phyloP scores from a whole-genome alignment of 768 basidiomycete genomes.

The Phylloporus arenicola region DNA sequence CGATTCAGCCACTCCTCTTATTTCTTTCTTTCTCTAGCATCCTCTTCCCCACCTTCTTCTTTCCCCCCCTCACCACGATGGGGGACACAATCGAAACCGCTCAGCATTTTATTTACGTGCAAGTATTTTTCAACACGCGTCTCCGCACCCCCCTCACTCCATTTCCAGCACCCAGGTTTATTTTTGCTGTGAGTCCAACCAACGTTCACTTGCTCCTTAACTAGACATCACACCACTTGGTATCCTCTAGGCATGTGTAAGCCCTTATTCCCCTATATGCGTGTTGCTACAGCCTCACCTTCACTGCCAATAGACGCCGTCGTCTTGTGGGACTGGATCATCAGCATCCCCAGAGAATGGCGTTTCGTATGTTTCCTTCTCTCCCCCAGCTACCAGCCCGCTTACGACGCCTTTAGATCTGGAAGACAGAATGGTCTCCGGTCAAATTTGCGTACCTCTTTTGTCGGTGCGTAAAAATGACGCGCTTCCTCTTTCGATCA shows the following conservation, averaged over 20 bases:
- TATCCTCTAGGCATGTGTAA: conserved; percentile 63
- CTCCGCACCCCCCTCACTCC: conserved; percentile 9
- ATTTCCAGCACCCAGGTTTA: conserved; percentile 57
- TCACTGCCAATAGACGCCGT: conserved; percentile 56
- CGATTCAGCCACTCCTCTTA: conserved; percentile 20
- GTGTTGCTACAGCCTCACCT: neutral
- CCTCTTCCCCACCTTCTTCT: conserved; percentile 6
- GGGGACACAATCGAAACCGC: conserved; percentile 50
- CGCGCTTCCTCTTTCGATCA: conserved; percentile 1
- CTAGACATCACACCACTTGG: conserved; percentile 26
- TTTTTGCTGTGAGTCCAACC: conserved; percentile 68
- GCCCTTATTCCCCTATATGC: conserved; percentile 22
- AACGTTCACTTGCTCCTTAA: conserved; percentile 9
- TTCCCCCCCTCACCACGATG: conserved; percentile 29
- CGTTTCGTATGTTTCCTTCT: conserved; percentile 50
- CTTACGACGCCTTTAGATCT: conserved; percentile 44
- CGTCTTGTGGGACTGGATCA: conserved; percentile 82
- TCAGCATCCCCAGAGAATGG: conserved; percentile 72
- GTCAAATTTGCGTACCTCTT: conserved; percentile 80
- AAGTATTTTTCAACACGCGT: conserved; percentile 18
- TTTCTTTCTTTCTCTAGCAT: conserved; percentile 22
- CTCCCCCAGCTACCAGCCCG: neutral
- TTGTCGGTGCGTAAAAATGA: conserved; percentile 56
- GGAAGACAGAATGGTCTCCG: conserved; percentile 81
- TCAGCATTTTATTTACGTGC: conserved; percentile 74